Evolutionary conservation across 2,329 filamentous ascomycete genomes (phyloP).

Genomic region (Plenodomus biglobosus): DNA sequence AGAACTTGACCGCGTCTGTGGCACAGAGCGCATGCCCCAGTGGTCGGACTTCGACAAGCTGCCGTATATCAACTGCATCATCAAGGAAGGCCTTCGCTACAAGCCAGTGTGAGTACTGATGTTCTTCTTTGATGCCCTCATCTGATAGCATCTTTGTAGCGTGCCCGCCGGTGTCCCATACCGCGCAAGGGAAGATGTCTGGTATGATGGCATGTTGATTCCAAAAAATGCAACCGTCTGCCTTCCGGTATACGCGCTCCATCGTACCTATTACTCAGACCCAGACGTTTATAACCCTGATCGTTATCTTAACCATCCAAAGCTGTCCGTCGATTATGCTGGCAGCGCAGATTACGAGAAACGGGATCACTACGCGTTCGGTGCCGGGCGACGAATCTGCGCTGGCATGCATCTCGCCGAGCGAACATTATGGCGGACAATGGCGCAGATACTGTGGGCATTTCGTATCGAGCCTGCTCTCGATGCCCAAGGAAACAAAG

Average conservation of each 20-base stretch:
- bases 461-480: constrained; percentile 38
- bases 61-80: constrained; percentile 35
- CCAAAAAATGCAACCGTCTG: constrained; percentile 35
- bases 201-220: constrained; percentile 36
- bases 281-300: constrained; percentile 41
- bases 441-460: constrained; percentile 53
- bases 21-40: constrained; percentile 17
- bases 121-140: neutral
- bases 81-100: constrained; percentile 31
- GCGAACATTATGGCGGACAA: constrained; percentile 49
- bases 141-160: constrained; percentile 13
- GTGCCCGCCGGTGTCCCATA: constrained; percentile 28
- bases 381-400: constrained; percentile 53
- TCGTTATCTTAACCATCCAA: constrained; percentile 35
- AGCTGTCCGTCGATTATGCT: constrained; percentile 43
- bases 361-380: constrained; percentile 54
- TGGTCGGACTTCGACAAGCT: constrained; percentile 29
- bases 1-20: constrained; percentile 23
- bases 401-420: constrained; percentile 57
- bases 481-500: constrained; percentile 26
- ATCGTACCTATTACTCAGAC: constrained; percentile 19
- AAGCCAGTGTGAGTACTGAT: constrained; percentile 27
- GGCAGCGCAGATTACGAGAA: constrained; percentile 36
- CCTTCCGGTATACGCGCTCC: constrained; percentile 30
- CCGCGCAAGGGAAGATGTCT: constrained; percentile 25